Conservation (phyloP, 208 protist genomes). For the Crithidia acanthocephali region DNA sequence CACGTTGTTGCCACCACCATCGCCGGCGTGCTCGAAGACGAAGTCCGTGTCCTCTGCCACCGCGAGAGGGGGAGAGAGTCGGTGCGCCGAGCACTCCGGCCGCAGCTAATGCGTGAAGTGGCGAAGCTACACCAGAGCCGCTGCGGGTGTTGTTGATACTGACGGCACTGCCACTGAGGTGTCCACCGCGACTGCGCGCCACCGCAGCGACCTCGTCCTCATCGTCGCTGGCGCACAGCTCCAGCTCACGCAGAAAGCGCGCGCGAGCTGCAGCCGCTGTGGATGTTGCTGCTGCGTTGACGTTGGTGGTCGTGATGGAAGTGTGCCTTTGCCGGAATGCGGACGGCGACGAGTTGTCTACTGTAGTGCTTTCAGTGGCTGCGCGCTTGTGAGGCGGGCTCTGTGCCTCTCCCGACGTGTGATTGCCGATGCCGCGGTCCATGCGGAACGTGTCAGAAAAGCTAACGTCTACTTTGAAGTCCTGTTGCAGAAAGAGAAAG, state of each 20-base stretch:
- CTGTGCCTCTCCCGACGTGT: too few species aligned
- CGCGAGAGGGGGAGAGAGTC: too few species aligned
- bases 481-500: too few species aligned
- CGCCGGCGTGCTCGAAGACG: slow-evolving; percentile 7
- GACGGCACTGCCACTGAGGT: background rate
- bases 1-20: background rate
- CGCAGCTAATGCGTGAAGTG: too few species aligned
- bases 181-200: background rate
- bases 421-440: too few species aligned
- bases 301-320: background rate
- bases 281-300: too few species aligned
- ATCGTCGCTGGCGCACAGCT: slow-evolving; percentile 49
- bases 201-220: slow-evolving; percentile 27
- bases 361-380: slow-evolving; percentile 8
- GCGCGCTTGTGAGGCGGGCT: slow-evolving; percentile 9
- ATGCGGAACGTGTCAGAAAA: too few species aligned
- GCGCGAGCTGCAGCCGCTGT: slow-evolving; percentile 24
- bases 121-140: too few species aligned
- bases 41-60: slow-evolving; percentile 8
- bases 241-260: slow-evolving; percentile 38
- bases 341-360: background rate
- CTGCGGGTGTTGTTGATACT: too few species aligned
- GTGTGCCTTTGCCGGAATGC: background rate
- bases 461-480: too few species aligned
- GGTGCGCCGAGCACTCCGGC: too few species aligned